phyloP scores from a whole-genome alignment of 495 filamentous ascomycete genomes.

The Aspergillus panamensis region DNA sequence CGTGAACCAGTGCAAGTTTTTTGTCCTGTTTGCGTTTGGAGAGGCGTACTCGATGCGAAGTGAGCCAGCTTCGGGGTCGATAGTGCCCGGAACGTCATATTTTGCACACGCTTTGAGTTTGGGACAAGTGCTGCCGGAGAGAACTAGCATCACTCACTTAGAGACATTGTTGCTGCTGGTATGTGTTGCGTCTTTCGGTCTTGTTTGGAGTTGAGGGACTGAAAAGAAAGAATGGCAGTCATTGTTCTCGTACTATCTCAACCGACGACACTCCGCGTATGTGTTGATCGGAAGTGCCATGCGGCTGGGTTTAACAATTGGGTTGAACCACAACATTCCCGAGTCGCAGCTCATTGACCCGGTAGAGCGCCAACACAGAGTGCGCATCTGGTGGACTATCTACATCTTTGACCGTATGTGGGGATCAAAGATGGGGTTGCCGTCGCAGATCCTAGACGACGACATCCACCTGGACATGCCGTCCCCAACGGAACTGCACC shows the following conservation, averaged over 20 bases:
- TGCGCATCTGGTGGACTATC: slow-evolving; percentile 47
- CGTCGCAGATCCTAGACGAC: slow-evolving; percentile 45
- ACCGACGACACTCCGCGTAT: slow-evolving; percentile 44
- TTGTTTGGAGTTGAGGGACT: background rate
- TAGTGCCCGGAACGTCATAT: slow-evolving; percentile 42
- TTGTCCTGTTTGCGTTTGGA: slow-evolving; percentile 44
- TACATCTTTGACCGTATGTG: slow-evolving; percentile 50
- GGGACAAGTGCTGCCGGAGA: slow-evolving; percentile 40
- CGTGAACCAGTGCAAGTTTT: slow-evolving; percentile 42
- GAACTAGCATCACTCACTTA: slow-evolving; percentile 42
- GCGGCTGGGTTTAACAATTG: slow-evolving; percentile 41
- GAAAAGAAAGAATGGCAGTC: slow-evolving; percentile 23
- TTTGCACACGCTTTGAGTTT: slow-evolving; percentile 43
- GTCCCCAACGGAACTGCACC: slow-evolving; percentile 34
- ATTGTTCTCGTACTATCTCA: slow-evolving; percentile 45
- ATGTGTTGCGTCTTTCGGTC: slow-evolving; percentile 6
- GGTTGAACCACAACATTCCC: slow-evolving; percentile 46
- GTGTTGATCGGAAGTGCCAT: slow-evolving; percentile 42
- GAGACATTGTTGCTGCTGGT: slow-evolving; percentile 42
- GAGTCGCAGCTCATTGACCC: slow-evolving; percentile 46
- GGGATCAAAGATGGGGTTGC: slow-evolving; percentile 46
- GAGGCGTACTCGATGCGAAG: slow-evolving; percentile 42
- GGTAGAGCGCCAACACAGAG: slow-evolving; percentile 42
- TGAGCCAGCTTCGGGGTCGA: slow-evolving; percentile 32
- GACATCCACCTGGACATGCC: slow-evolving; percentile 48